Evolutionary conservation across 768 basidiomycete genomes (phyloP), one percentile per base, ranked within the genome.

Genomic region (Agrocybe chaxingu): DNA sequence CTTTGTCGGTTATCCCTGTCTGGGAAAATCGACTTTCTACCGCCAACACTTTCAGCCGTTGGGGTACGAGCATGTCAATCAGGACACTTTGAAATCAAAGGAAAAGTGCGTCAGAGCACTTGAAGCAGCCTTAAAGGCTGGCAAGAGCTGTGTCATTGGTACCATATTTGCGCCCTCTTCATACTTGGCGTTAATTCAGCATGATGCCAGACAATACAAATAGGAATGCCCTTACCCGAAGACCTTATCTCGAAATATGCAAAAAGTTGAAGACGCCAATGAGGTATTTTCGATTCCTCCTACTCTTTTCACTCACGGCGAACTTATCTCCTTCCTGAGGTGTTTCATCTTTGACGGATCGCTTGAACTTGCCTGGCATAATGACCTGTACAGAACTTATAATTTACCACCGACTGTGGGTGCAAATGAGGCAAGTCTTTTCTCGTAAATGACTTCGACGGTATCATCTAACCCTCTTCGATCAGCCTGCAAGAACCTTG

Each of bases 301-400:
- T 4, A 11, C 47, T 32, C 8, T 48, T 36, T 42, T 18, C 7
- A 37, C 42, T 35, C 29, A 37, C 11, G 38, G 7, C 31, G 9
- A 44, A 36, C 33, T 42, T 16, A 13, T 42, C 40, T 35, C 9
- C 36, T 45, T 19, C 19, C 40, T 33, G 43, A 89, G 90, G 48
- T 89, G 90, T 61, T 81, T 95, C 63, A 56, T 78, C 24, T 96
- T 97, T 58, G 73, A 80, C 7, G 88, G 84, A 39, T 80, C 87
- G 7, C 58, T 81, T n/a, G 88, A 92, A 41, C 76, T 96, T 6
- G 91, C 91, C 2, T 89, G 85, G 85, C 96, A 98, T 66, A 97
- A 98, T 65, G 95, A 95, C 60, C 67, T 94, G 7, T 97, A 96
- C 62, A 81, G 95, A 30, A 83, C 91, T 34, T 89, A 73, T 56